phyloP scores from a whole-genome alignment of 495 filamentous ascomycete species.

The Trichoderma virens region DNA sequence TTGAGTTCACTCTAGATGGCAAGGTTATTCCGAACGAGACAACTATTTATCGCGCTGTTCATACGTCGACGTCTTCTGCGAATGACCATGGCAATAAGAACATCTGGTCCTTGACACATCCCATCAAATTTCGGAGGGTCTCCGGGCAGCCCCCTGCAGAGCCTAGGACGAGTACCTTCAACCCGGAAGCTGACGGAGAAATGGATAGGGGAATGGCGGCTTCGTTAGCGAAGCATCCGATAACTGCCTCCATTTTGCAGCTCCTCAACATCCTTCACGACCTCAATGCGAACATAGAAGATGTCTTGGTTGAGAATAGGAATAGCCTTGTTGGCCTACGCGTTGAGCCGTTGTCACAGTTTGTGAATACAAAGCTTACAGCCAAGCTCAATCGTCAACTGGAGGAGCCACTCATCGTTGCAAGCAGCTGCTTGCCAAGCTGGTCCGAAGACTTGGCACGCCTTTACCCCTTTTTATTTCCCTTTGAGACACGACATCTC shows the following conservation, averaged over 20 bases:
- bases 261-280: constrained; percentile 88
- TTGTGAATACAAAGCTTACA: constrained; percentile 97
- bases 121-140: constrained; percentile 85
- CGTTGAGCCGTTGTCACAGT: constrained; percentile 77
- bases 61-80: constrained; percentile 57
- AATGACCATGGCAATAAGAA: constrained; percentile 63
- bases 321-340: constrained; percentile 39
- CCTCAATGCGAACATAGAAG: constrained; percentile 90
- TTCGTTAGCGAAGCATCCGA: constrained; percentile 77
- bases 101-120: constrained; percentile 83
- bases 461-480: constrained; percentile 96
- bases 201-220: constrained; percentile 55
- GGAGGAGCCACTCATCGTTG: constrained; percentile 97
- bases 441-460: constrained; percentile 98
- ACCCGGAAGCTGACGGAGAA: constrained; percentile 38
- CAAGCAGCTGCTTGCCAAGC: constrained; percentile 88
- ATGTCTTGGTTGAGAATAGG: constrained; percentile 86
- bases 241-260: constrained; percentile 79
- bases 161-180: constrained; percentile 53
- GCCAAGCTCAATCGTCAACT: constrained; percentile 97
- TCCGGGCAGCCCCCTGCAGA: constrained; percentile 83
- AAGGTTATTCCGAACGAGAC: constrained; percentile 82
- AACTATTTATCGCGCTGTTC: constrained; percentile 92
- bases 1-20: constrained; percentile 86
- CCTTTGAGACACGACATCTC: constrained; percentile 94